phyloP scores from a whole-genome alignment of 1,139 yeast species.

The Hanseniaspora sp. region DNA sequence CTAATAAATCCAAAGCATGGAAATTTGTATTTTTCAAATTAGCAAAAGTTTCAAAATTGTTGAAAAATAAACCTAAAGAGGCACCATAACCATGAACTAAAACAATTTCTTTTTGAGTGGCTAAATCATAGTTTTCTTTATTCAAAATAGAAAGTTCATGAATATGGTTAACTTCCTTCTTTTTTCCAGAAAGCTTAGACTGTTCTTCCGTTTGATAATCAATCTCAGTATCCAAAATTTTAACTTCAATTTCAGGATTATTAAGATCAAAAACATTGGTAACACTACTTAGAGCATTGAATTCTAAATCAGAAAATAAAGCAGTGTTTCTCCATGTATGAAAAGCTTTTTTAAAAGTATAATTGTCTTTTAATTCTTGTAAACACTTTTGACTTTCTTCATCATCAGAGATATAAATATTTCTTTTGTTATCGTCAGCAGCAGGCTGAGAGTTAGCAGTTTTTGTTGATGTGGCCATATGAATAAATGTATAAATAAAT shows the following conservation, averaged over 20 bases:
- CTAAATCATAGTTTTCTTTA: slow-evolving; percentile 25
- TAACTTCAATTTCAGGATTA: slow-evolving; percentile 37
- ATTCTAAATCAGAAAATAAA: slow-evolving; percentile 35
- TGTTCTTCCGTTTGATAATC: slow-evolving; percentile 36
- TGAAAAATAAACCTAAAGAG: slow-evolving; percentile 53
- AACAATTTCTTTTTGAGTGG: slow-evolving; percentile 40
- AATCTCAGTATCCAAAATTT: slow-evolving; percentile 41
- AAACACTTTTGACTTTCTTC: not conserved
- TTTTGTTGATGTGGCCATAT: not conserved
- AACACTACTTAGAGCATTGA: slow-evolving; percentile 37
- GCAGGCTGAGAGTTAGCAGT: not conserved
- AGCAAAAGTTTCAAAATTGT: slow-evolving; percentile 43
- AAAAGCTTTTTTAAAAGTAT: slow-evolving; percentile 34
- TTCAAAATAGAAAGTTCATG: slow-evolving; percentile 48
- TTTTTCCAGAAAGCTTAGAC: slow-evolving; percentile 30
- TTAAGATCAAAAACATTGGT: slow-evolving; percentile 52
- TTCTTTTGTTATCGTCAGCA: not conserved
- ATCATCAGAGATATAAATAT: not conserved
- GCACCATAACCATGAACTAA: slow-evolving; percentile 66
- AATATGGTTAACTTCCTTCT: slow-evolving; percentile 33
- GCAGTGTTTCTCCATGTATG: slow-evolving; percentile 37
- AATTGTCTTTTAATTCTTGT: slow-evolving; percentile 17
- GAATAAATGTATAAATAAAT: not conserved
- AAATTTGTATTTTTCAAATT: slow-evolving; percentile 40
- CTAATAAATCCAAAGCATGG: slow-evolving; percentile 55